These are phyloP conservation scores for Torulaspora globosa DNA, from an alignment of 1,139 yeast species.

Conservation along the genomic window DNA sequence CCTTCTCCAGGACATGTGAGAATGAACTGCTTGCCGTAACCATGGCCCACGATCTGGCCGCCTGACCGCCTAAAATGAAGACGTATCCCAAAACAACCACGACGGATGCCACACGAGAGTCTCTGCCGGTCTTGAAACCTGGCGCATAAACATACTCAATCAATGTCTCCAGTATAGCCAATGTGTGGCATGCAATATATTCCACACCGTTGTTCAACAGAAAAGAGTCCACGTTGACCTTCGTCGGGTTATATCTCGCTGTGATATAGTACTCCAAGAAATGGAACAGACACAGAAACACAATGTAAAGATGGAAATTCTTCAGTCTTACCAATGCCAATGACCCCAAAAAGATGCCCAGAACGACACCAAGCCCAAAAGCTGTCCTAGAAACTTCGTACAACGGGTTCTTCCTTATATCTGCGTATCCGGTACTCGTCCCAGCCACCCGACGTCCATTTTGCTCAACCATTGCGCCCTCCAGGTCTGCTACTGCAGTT, in stretches of 20 bases:
- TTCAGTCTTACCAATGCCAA: constrained; percentile 36
- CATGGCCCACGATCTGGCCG: constrained; percentile 72
- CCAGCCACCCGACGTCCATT: neutral
- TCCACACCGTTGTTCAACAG: constrained; percentile 65
- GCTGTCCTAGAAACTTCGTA: constrained; percentile 42
- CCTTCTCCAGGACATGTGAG: constrained; percentile 68
- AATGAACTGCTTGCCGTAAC: constrained; percentile 83
- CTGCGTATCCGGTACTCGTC: constrained; percentile 4
- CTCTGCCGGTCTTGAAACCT: constrained; percentile 24
- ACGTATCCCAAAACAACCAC: constrained; percentile 45
- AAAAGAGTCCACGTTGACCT: constrained; percentile 71
- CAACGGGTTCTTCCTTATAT: constrained; percentile 33
- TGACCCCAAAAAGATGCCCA: constrained; percentile 40
- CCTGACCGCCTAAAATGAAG: constrained; percentile 58
- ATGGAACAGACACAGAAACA: constrained; percentile 61
- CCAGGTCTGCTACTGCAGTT: neutral
- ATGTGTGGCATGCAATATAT: constrained; percentile 59
- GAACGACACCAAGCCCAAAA: constrained; percentile 40
- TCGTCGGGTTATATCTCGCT: constrained; percentile 61
- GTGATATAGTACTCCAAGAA: constrained; percentile 77
- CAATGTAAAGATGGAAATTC: constrained; percentile 47
- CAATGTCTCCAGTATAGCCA: constrained; percentile 49
- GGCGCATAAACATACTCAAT: constrained; percentile 42
- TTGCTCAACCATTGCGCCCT: neutral
- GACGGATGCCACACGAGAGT: constrained; percentile 7